Evolutionary conservation across 192 early-diverging fungal species (phyloP).

Genomic region (Coemansia sp.): DNA sequence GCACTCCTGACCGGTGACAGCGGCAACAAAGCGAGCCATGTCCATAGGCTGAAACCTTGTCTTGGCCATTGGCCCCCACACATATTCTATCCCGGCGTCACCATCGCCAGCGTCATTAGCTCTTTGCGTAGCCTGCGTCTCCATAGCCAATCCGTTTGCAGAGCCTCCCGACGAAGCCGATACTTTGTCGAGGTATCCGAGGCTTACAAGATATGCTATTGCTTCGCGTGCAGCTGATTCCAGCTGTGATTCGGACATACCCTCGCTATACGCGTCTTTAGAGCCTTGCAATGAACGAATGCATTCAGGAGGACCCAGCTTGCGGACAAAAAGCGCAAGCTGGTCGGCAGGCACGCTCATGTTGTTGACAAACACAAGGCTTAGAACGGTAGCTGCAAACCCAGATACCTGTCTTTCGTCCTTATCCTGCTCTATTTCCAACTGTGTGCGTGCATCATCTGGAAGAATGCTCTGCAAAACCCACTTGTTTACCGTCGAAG

Average conservation of each 20-base stretch:
- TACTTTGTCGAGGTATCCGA: conserved; percentile 38
- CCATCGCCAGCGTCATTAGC: conserved; percentile 5
- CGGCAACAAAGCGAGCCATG: conserved; percentile 50
- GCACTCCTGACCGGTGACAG: conserved; percentile 41
- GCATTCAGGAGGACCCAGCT: conserved; percentile 41
- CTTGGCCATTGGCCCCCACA: conserved; percentile 49
- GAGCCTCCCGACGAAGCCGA: not conserved
- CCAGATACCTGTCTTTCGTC: conserved; percentile 22
- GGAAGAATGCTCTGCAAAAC: conserved; percentile 44
- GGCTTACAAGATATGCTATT: conserved; percentile 22
- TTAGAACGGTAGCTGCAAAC: conserved; percentile 44
- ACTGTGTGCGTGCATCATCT: conserved; percentile 18
- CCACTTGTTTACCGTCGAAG: conserved; percentile 24
- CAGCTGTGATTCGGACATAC: conserved; percentile 30
- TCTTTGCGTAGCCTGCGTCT: conserved; percentile 39
- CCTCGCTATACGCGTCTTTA: not conserved
- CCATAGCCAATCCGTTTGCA: not conserved
- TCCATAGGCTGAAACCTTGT: conserved; percentile 41
- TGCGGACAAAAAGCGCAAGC: conserved; percentile 45
- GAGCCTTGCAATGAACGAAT: conserved; percentile 7
- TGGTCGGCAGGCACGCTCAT: conserved; percentile 46
- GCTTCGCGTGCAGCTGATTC: conserved; percentile 38
- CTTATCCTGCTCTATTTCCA: conserved; percentile 25
- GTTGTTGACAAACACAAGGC: conserved; percentile 54
- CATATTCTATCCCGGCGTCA: conserved; percentile 28